Percentiles rank a stretch among this genome's conserved stretches.
These are phyloP conservation scores for Kwoniella botswanensis DNA, from an alignment of 768 basidiomycete species.

Conservation along the genomic window DNA sequence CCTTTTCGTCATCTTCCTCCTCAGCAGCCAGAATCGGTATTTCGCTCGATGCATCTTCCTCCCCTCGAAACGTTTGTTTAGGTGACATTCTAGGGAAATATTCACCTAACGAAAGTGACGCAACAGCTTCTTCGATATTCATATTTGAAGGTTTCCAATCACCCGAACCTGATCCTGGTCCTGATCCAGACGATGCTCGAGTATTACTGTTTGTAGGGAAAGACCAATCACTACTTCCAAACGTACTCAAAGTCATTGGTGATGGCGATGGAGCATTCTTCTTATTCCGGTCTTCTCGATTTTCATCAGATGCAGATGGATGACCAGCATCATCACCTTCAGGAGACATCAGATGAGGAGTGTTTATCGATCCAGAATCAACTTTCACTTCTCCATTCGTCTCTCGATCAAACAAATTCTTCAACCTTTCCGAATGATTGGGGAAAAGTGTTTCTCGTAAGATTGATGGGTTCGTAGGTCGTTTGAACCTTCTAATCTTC, in stretches of 20 bases:
- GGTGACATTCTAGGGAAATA: constrained; percentile 38
- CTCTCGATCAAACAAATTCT: neutral
- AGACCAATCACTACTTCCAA: neutral
- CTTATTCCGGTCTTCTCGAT: neutral
- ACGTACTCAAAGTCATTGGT: neutral
- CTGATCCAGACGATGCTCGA: neutral
- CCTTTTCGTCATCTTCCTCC: too few relatives aligned
- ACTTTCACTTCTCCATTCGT: constrained; percentile 6
- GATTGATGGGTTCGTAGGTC: constrained; percentile 47
- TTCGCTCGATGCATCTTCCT: neutral
- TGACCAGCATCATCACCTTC: constrained; percentile 10
- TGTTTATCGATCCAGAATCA: constrained; percentile 12
- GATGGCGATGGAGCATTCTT: neutral
- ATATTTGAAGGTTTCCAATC: constrained; percentile 37
- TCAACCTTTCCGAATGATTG: constrained; percentile 23
- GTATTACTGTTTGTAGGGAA: neutral
- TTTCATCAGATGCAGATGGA: neutral
- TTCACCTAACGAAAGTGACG: constrained; percentile 43
- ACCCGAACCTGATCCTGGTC: neutral
- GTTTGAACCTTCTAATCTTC: constrained; percentile 36
- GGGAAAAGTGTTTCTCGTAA: constrained; percentile 46
- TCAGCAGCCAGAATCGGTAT: too few relatives aligned
- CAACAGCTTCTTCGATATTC: constrained; percentile 41
- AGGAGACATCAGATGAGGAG: constrained; percentile 13
- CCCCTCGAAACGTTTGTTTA: neutral